phyloP scores from a whole-genome alignment of 179 eudicot genomes.

The Spinacia oleracea region DNA sequence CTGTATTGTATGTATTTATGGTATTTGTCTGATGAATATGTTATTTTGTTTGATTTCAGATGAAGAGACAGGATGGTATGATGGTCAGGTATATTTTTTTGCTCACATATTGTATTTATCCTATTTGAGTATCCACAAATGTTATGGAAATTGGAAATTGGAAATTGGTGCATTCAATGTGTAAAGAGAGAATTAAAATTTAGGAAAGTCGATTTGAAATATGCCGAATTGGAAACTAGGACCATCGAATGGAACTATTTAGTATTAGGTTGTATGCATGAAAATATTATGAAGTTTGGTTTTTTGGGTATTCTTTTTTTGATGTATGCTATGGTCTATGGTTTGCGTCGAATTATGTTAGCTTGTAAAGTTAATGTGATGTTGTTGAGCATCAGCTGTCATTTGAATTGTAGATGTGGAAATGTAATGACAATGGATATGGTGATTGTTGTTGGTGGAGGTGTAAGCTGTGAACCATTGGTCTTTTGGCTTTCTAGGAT shows the following conservation, averaged over 20 bases:
- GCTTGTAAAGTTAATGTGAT: neutral
- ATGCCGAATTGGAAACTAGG: neutral
- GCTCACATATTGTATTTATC: neutral
- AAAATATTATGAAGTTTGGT: neutral
- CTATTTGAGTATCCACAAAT: neutral
- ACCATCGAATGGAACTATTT: neutral
- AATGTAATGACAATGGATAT: neutral
- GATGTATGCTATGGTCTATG: neutral
- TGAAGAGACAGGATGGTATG: slow-evolving; percentile 99
- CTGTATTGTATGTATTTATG: neutral
- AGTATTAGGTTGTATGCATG: neutral
- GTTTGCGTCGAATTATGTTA: neutral
- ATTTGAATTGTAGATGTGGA: neutral
- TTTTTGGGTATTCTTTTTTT: neutral
- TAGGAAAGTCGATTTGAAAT: neutral
- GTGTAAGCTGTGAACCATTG: neutral
- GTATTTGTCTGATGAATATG: slow-evolving; percentile 13
- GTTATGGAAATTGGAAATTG: neutral
- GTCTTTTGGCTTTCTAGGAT: neutral
- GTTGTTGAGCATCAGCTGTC: neutral
- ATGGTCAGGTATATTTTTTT: slow-evolving; percentile 79
- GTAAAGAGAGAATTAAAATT: neutral
- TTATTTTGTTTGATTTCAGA: slow-evolving; percentile 50
- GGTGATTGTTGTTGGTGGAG: neutral
- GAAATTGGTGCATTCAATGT: neutral